phyloP scores from a whole-genome alignment of 2,329 filamentous ascomycete species.

The Pseudogymnoascus sp. region DNA sequence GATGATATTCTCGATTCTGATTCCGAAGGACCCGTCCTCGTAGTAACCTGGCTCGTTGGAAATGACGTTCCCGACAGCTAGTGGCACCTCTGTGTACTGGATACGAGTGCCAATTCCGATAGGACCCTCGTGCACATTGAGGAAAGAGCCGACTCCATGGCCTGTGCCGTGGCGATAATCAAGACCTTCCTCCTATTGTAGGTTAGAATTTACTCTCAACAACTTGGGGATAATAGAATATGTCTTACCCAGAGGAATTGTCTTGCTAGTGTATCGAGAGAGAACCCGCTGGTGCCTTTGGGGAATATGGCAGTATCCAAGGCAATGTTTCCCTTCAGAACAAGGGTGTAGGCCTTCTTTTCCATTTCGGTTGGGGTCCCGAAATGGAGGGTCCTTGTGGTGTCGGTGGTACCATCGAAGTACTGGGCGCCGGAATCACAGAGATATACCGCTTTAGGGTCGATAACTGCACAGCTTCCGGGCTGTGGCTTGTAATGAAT shows the following conservation, averaged over 20 bases:
- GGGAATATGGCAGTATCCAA: conserved; percentile 83
- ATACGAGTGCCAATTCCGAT: conserved; percentile 92
- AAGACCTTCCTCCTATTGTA: conserved; percentile 58
- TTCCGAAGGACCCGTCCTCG: conserved; percentile 88
- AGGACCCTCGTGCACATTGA: conserved; percentile 96
- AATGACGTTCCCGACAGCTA: conserved; percentile 88
- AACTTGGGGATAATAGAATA: not conserved
- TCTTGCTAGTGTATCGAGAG: conserved; percentile 78
- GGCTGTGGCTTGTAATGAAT: conserved; percentile 93
- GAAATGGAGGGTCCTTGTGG: conserved; percentile 89
- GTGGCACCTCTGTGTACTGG: conserved; percentile 82
- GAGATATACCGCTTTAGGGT: conserved; percentile 80
- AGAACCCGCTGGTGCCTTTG: conserved; percentile 90
- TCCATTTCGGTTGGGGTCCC: conserved; percentile 76
- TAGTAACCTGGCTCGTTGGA: conserved; percentile 97
- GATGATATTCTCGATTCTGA: conserved; percentile 93
- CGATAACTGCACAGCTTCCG: conserved; percentile 73
- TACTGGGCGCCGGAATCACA: conserved; percentile 98
- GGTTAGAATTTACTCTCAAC: conserved; percentile 11
- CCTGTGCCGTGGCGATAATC: conserved; percentile 96
- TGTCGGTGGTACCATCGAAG: conserved; percentile 90
- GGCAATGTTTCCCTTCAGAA: conserved; percentile 88
- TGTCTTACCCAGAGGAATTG: conserved; percentile 78
- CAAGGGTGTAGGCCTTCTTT: conserved; percentile 83
- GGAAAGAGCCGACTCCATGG: conserved; percentile 87